Conservation (phyloP, 2,329 filamentous ascomycete genomes). For the Fusarium compactum region DNA sequence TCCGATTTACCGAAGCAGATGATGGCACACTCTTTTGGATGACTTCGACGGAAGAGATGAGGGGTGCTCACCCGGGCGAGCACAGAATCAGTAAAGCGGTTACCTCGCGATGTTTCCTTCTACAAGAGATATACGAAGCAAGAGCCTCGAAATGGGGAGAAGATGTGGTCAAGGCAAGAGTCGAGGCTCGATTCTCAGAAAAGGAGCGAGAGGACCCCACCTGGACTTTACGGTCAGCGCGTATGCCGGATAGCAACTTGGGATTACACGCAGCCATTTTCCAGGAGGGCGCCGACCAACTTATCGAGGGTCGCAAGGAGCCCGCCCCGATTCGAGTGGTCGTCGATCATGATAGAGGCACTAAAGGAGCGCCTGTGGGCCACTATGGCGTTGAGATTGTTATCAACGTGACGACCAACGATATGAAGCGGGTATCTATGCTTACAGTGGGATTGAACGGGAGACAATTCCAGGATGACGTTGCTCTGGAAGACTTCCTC, state of each 20-base stretch:
- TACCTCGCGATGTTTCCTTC: conserved; percentile 75
- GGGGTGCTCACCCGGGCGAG: conserved; percentile 62
- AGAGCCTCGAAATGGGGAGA: conserved; percentile 83
- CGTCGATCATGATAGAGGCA: conserved; percentile 76
- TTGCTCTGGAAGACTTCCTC: conserved; percentile 78
- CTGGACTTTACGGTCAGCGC: conserved; percentile 82
- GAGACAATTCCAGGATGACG: conserved; percentile 77
- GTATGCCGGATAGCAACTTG: conserved; percentile 70
- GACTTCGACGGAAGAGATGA: conserved; percentile 72
- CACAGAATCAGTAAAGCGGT: conserved; percentile 59
- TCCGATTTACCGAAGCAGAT: conserved; percentile 78
- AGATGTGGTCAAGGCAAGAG: conserved; percentile 85
- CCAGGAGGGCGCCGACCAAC: conserved; percentile 73
- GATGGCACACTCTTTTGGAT: conserved; percentile 76
- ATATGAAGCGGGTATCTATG: conserved; percentile 63
- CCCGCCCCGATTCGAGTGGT: conserved; percentile 78
- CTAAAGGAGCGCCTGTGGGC: conserved; percentile 73
- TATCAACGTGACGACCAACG: conserved; percentile 69
- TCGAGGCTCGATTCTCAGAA: conserved; percentile 88
- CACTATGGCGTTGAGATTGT: conserved; percentile 79
- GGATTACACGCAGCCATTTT: conserved; percentile 76
- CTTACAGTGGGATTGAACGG: conserved; percentile 74
- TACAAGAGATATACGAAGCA: conserved; percentile 81
- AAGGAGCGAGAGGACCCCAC: conserved; percentile 82
- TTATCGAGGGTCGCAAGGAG: conserved; percentile 73